Evolutionary conservation across 768 basidiomycete species (phyloP).

Genomic region (Trametes punicea): DNA sequence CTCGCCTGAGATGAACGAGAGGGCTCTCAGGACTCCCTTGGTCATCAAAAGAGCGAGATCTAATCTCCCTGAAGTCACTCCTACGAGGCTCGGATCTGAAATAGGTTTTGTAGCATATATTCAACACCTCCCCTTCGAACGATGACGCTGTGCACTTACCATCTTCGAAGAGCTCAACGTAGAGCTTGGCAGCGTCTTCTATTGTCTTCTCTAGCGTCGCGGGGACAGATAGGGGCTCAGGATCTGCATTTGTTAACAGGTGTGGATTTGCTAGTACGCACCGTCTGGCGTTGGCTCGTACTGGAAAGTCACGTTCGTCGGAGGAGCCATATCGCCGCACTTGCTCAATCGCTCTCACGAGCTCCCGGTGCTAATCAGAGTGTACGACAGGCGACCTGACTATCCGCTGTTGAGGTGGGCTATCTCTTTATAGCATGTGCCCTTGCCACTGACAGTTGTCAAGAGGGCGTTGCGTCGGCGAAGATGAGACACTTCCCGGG

Average conservation of each 20-base stretch:
- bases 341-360: background rate
- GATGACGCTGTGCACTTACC: background rate
- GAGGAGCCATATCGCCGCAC: background rate
- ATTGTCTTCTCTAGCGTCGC: background rate
- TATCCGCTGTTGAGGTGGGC: no score
- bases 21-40: background rate
- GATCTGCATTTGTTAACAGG: background rate
- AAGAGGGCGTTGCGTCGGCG: no score
- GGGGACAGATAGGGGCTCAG: no score
- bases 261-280: no score
- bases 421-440: no score
- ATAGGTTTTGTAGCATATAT: background rate
- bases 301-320: background rate
- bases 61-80: background rate
- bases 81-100: background rate
- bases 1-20: constrained; percentile 12
- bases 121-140: background rate
- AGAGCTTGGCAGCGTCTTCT: background rate
- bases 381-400: background rate
- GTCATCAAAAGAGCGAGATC: background rate
- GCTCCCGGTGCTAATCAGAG: background rate
- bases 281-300: background rate
- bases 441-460: no score
- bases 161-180: background rate
- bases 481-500: no score